These are phyloP conservation scores for Chlamydomonas sphaeroides DNA, from an alignment of 139 green algal genomes.

Conservation along the genomic window DNA sequence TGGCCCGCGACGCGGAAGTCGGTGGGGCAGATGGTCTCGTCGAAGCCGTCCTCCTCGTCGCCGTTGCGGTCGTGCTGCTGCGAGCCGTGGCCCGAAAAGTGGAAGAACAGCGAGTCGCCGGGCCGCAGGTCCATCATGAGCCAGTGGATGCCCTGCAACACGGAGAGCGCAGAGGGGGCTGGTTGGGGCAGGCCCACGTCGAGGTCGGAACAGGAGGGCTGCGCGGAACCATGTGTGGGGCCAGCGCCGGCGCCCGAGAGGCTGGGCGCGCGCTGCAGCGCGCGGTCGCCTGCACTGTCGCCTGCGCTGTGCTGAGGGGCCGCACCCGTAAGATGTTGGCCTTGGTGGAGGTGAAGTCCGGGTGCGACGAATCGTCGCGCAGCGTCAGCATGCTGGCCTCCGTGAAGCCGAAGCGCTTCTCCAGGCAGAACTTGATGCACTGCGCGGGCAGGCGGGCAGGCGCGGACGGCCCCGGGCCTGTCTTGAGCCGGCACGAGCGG, in stretches of 20 bases:
- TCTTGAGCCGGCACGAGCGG: too few relatives aligned
- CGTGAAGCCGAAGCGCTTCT: slow-evolving; percentile 54
- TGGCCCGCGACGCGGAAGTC: slow-evolving; percentile 47
- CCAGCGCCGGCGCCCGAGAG: too few relatives aligned
- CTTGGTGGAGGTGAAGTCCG: slow-evolving; percentile 42
- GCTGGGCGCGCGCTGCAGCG: too few relatives aligned
- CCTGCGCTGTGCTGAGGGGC: too few relatives aligned
- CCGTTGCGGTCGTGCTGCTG: slow-evolving; percentile 75
- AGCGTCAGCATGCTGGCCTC: slow-evolving; percentile 49
- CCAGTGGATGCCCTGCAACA: slow-evolving; percentile 49
- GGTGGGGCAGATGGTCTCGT: slow-evolving; percentile 74
- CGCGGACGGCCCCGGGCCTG: too few relatives aligned
- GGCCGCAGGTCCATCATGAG: slow-evolving; percentile 44
- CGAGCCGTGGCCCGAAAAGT: slow-evolving; percentile 82
- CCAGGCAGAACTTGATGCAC: slow-evolving; percentile 44
- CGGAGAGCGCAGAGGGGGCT: neutral
- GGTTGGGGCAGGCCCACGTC: neutral
- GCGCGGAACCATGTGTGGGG: too few relatives aligned
- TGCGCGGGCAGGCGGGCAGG: too few relatives aligned
- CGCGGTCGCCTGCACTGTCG: too few relatives aligned
- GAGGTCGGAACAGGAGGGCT: neutral
- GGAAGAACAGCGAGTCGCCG: slow-evolving; percentile 85
- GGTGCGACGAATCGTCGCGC: slow-evolving; percentile 37
- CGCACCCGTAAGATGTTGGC: slow-evolving; percentile 51
- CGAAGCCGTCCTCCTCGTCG: slow-evolving; percentile 81